phyloP scores from a whole-genome alignment of 2,329 filamentous ascomycete species.

The Blumeriella jaapii region DNA sequence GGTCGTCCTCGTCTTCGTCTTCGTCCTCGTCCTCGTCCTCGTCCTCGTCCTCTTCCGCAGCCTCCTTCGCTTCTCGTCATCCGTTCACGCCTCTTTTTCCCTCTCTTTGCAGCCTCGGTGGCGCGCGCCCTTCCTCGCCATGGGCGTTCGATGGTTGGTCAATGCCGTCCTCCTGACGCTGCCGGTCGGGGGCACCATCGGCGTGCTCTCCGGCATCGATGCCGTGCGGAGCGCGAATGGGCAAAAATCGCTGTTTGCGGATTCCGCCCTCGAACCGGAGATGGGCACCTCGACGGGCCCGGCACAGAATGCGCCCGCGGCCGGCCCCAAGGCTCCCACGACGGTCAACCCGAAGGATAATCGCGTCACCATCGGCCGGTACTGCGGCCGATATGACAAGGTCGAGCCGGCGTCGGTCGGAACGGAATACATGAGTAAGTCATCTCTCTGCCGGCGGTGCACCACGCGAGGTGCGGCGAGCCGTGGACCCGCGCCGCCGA shows the following conservation, averaged over 20 bases:
- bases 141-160: conserved; percentile 7
- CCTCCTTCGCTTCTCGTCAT: background rate
- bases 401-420: conserved; percentile 2
- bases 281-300: too few relatives aligned
- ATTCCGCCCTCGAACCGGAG: too few relatives aligned
- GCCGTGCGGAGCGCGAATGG: conserved; percentile 1
- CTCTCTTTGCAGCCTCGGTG: background rate
- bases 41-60: background rate
- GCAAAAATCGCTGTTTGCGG: conserved; percentile 7
- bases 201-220: conserved; percentile 7
- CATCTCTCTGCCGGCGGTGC: too few relatives aligned
- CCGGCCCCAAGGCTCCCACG: background rate
- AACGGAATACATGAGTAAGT: conserved; percentile 8
- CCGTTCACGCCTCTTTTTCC: background rate
- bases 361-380: background rate
- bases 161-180: conserved; percentile 7
- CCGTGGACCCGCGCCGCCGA: too few relatives aligned
- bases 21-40: too few relatives aligned
- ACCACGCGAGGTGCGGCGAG: too few relatives aligned
- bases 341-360: conserved; percentile 1
- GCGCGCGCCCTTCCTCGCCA: too few relatives aligned
- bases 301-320: too few relatives aligned
- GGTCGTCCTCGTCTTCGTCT: too few relatives aligned
- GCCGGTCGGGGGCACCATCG: conserved; percentile 10
- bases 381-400: conserved; percentile 3